Percentiles rank a stretch among this genome's conserved stretches.
phyloP scores from a whole-genome alignment of 106 monocot genomes.

The Apostasia ramifera region DNA sequence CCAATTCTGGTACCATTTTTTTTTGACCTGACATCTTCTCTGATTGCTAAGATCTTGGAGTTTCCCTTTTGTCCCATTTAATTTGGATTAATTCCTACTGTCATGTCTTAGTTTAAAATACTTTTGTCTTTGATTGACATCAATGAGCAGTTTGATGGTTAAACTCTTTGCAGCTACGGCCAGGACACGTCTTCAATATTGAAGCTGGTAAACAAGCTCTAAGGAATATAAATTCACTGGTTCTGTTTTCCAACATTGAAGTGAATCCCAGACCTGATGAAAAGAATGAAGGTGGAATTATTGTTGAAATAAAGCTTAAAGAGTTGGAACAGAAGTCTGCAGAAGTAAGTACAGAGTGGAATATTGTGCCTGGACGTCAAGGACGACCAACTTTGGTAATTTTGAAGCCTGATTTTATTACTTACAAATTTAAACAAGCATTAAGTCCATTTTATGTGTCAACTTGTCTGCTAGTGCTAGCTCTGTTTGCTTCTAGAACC shows the following conservation, averaged over 20 bases:
- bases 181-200: conserved; percentile 92
- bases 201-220: conserved; percentile 93
- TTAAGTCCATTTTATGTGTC: too few species aligned
- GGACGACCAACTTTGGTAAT: conserved; percentile 86
- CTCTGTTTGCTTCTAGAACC: background rate
- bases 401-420: conserved; percentile 1
- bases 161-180: conserved; percentile 51
- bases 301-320: conserved; percentile 92
- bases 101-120: too few species aligned
- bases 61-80: too few species aligned
- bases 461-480: background rate
- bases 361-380: conserved; percentile 79
- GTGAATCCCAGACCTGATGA: conserved; percentile 93
- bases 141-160: conserved; percentile 1
- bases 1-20: too few species aligned
- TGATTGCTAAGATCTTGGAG: too few species aligned
- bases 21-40: too few species aligned
- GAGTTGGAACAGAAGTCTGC: conserved; percentile 89
- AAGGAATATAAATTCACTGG: conserved; percentile 87
- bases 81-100: too few species aligned
- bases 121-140: background rate
- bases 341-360: conserved; percentile 97
- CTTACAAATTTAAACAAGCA: background rate
- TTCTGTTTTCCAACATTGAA: conserved; percentile 89
- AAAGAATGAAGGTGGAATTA: conserved; percentile 92